Evolutionary conservation across 306 rosid genomes (phyloP).

Genomic region (Vachellia collinsii): DNA sequence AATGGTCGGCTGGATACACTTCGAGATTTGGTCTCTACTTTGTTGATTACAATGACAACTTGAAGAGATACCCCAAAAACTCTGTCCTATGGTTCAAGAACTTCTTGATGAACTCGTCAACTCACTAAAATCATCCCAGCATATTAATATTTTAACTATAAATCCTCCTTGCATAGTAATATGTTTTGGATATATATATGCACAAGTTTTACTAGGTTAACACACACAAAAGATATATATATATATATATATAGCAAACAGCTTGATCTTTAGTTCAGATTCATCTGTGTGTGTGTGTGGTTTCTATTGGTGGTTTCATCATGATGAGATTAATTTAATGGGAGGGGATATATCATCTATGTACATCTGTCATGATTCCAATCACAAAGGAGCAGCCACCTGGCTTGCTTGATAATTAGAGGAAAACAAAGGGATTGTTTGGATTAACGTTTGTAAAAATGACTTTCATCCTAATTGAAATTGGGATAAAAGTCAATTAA

Average conservation of each 20-base stretch:
- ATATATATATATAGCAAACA: neutral
- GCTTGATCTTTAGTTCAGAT: too few species aligned
- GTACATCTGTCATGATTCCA: neutral
- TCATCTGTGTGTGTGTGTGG: too few species aligned
- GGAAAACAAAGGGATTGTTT: too few species aligned
- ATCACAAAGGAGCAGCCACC: neutral
- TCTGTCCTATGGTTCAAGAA: conserved; percentile 77
- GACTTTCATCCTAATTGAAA: too few species aligned
- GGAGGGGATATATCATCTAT: neutral
- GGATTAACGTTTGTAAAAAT: too few species aligned
- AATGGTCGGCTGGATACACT: conserved; percentile 74
- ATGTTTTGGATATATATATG: neutral
- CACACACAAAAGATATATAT: too few species aligned
- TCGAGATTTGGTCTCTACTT: conserved; percentile 83
- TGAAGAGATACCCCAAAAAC: conserved; percentile 75
- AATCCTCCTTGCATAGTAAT: neutral
- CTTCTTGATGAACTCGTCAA: conserved; percentile 60
- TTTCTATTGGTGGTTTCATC: neutral
- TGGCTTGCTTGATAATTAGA: neutral
- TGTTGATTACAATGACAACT: conserved; percentile 69
- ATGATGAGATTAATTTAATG: neutral
- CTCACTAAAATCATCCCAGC: neutral
- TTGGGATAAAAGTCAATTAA: too few species aligned
- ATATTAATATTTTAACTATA: neutral
- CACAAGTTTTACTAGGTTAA: neutral